phyloP scores from a whole-genome alignment of 2,329 filamentous ascomycete genomes.

The Cryphonectria parasitica region DNA sequence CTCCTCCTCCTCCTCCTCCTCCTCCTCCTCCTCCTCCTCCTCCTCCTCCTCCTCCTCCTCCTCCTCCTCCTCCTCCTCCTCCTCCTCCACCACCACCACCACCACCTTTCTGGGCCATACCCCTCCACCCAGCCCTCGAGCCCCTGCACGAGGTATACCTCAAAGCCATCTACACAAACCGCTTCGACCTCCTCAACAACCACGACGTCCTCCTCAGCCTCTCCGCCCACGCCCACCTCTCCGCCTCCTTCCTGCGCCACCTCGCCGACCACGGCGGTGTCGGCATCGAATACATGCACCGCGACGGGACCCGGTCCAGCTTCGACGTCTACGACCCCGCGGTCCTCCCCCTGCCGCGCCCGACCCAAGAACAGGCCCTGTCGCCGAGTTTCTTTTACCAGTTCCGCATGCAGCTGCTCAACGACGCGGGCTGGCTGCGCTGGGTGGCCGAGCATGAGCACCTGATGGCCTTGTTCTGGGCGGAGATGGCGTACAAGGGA shows the following conservation, averaged over 20 bases:
- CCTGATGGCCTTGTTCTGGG: conserved; percentile 1
- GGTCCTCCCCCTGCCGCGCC: background rate
- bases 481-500: background rate
- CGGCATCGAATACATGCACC: conserved; percentile 1
- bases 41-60: too few species aligned
- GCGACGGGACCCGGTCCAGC: background rate
- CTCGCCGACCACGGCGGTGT: background rate
- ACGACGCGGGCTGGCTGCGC: background rate
- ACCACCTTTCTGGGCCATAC: background rate
- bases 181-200: conserved; percentile 18
- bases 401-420: conserved; percentile 9
- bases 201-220: conserved; percentile 6
- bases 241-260: background rate
- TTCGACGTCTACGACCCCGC: background rate
- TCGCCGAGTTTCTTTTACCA: background rate
- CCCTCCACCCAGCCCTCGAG: background rate
- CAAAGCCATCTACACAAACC: conserved; percentile 1
- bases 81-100: background rate
- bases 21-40: background rate
- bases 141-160: conserved; percentile 4
- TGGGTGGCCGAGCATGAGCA: background rate
- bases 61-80: too few species aligned
- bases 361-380: background rate
- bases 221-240: conserved; percentile 6
- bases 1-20: too few species aligned